Conservation (phyloP, 148 eudicot genomes). For the Spergularia bocconei region DNA sequence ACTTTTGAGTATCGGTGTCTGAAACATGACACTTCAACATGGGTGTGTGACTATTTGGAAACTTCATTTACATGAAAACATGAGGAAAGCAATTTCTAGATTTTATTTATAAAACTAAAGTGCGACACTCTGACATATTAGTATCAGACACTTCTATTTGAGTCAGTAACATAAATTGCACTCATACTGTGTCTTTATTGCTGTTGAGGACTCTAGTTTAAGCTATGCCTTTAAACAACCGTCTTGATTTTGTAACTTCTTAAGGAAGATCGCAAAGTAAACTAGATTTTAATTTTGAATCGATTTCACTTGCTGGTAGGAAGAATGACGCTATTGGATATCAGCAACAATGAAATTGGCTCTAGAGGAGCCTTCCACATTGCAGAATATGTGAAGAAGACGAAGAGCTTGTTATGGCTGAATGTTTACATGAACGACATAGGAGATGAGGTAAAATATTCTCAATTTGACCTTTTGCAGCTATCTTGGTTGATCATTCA, state of each 20-base stretch:
- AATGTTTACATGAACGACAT: slow-evolving; percentile 89
- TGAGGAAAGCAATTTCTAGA: not conserved
- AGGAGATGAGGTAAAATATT: slow-evolving; percentile 73
- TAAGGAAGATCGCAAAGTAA: not conserved
- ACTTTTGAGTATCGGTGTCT: not conserved
- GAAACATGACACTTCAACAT: not conserved
- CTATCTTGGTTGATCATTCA: not conserved
- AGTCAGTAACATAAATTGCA: not conserved
- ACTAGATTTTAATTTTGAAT: slow-evolving; percentile 5
- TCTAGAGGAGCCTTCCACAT: slow-evolving; percentile 73
- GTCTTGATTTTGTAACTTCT: not conserved
- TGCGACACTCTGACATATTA: not conserved
- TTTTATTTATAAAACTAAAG: not conserved
- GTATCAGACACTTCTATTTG: not conserved
- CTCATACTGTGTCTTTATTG: not conserved
- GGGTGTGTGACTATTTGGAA: not conserved
- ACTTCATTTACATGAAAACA: not conserved
- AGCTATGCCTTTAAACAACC: not conserved
- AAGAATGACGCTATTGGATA: slow-evolving; percentile 61
- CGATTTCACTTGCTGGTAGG: slow-evolving; percentile 21
- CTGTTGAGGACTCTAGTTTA: not conserved
- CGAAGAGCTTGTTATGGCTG: slow-evolving; percentile 70
- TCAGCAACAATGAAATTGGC: slow-evolving; percentile 83
- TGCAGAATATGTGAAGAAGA: slow-evolving; percentile 73
- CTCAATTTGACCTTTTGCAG: not conserved